These are phyloP conservation scores for Yarrowia alimentaria DNA, from an alignment of 805 yeast species.

Conservation along the genomic window DNA sequence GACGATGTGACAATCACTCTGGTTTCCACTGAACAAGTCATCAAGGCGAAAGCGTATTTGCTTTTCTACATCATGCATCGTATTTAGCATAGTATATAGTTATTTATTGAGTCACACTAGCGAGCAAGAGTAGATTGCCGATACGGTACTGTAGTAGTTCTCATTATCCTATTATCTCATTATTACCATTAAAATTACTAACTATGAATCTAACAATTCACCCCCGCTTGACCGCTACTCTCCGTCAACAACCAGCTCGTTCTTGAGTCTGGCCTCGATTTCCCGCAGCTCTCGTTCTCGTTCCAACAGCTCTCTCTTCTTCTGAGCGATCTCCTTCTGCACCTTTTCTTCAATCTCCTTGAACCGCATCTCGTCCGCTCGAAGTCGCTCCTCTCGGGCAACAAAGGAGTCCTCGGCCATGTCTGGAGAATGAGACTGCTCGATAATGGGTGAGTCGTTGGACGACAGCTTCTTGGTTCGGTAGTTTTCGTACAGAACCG, in stretches of 20 bases:
- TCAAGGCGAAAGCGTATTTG: constrained; percentile 63
- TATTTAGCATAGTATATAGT: too few relatives aligned
- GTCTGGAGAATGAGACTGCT: constrained; percentile 39
- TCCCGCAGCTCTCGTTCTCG: constrained; percentile 45
- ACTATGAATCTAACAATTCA: too few relatives aligned
- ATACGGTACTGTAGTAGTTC: too few relatives aligned
- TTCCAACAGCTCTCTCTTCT: constrained; percentile 40
- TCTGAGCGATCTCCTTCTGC: constrained; percentile 42
- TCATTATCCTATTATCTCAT: too few relatives aligned
- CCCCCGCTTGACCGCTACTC: too few relatives aligned
- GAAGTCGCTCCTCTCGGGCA: constrained; percentile 44
- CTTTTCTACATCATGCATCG: constrained; percentile 46
- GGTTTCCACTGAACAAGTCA: constrained; percentile 63
- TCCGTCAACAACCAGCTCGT: constrained; percentile 1
- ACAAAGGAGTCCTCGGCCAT: constrained; percentile 42
- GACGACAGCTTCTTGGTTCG: constrained; percentile 67
- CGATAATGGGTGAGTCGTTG: constrained; percentile 29
- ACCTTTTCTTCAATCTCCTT: constrained; percentile 42
- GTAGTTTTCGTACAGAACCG: constrained; percentile 70
- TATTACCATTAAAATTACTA: too few relatives aligned
- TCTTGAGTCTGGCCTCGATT: constrained; percentile 40
- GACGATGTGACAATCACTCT: constrained; percentile 82
- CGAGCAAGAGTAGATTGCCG: too few relatives aligned
- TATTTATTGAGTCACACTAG: too few relatives aligned
- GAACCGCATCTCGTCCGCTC: constrained; percentile 42